Evolutionary conservation across 345 rosid genomes (phyloP), one percentile per base, ranked within the genome.

Genomic region (Sonneratia alba): DNA sequence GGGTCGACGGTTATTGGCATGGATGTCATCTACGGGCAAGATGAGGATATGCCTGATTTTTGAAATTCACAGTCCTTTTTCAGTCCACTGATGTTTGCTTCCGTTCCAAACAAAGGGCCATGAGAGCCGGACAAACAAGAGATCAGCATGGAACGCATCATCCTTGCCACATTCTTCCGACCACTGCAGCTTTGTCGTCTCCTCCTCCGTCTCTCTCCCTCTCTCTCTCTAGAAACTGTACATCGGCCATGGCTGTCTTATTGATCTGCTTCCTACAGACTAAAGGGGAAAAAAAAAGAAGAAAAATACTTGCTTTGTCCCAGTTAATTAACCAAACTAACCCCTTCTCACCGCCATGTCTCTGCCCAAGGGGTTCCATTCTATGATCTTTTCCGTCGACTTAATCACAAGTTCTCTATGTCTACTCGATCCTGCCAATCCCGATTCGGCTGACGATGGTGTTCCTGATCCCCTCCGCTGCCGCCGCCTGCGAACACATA

Each of bases 381-480:
- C n/a, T 9, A 34, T 24, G 18, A 64, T 59, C 69, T 37, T 66
- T 18, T 0, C 69, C 27, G 38, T 11, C 66, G 45, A 36, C 43
- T 36, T 36, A 65, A 36, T 65, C 15, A 59, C 64, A 24, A 22
- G 22, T 22, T n/a, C 12, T 61, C 45, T 16, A 48, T 40, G 70
- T 66, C 81, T 77, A 86, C 77, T 90, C 88, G 6, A 81, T 90
- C 82, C 76, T 85, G 63, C 85, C 82, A 55, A 84, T 72, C 62
- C 93, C 91, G 67, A 85, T 78, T 75, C 91, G 82, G 69, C 76
- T 87, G 69, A 84, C 72, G 4, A 83, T 79, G 64, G 80, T 79
- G 78, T 85, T 86, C 82, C 96, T 83, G 71, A 87, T 87, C 55
- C 91, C 91, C 5, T 81, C 85, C 36, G 86, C 89, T 13, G 78